phyloP scores from a whole-genome alignment of 148 eudicot species.

The Camellia sinensis region DNA sequence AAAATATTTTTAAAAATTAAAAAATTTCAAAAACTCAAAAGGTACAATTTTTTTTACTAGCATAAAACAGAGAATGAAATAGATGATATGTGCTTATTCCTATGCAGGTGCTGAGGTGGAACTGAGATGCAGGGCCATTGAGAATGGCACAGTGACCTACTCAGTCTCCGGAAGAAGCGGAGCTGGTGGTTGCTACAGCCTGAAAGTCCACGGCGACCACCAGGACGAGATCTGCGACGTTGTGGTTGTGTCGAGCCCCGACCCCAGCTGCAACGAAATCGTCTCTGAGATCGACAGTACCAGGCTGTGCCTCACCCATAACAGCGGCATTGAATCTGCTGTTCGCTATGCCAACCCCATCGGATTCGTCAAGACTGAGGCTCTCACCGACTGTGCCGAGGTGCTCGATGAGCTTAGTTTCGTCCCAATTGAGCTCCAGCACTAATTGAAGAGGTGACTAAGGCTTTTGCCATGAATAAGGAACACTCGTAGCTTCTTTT shows the following conservation, averaged over 20 bases:
- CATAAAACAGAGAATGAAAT: too few relatives aligned
- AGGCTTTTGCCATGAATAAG: too few relatives aligned
- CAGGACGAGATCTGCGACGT: conserved; percentile 42
- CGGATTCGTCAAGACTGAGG: conserved; percentile 22
- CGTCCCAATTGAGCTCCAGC: background rate
- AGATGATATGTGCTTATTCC: background rate
- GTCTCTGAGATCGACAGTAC: background rate
- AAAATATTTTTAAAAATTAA: too few relatives aligned
- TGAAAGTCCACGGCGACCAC: conserved; percentile 31
- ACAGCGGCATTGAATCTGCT: conserved; percentile 20
- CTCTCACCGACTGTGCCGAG: conserved; percentile 14
- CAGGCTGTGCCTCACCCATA: conserved; percentile 15
- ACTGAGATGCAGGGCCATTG: conserved; percentile 30
- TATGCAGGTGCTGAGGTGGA: conserved; percentile 35
- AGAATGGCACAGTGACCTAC: conserved; percentile 16
- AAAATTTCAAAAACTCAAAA: too few relatives aligned
- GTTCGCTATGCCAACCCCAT: conserved; percentile 34
- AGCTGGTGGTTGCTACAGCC: conserved; percentile 19
- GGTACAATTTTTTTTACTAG: too few relatives aligned
- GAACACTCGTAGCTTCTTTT: too few relatives aligned
- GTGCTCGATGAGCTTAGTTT: conserved; percentile 21
- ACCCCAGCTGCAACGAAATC: conserved; percentile 14
- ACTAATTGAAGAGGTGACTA: background rate
- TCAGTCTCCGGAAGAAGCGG: conserved; percentile 3
- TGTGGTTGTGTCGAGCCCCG: conserved; percentile 19